Percentiles rank a stretch among this genome's conserved stretches.
These are phyloP conservation scores for Hymenoscyphus salicellus DNA, from an alignment of 2,329 filamentous ascomycete genomes.

Conservation along the genomic window DNA sequence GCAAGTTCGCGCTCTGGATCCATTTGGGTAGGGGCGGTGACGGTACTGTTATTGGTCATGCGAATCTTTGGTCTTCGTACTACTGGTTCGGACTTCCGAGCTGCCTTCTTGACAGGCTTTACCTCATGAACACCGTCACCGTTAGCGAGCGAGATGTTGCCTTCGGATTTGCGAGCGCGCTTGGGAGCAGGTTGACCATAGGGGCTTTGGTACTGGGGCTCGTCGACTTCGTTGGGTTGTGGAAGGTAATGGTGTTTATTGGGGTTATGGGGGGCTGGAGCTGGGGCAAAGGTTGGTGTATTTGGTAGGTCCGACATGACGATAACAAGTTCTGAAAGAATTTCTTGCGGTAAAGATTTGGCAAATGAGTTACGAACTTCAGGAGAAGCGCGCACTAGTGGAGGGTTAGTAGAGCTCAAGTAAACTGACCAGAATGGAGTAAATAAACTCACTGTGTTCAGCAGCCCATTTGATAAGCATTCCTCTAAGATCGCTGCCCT, in stretches of 20 bases:
- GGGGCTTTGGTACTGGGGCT: constrained; percentile 25
- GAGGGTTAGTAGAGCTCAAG: neutral
- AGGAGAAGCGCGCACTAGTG: constrained; percentile 47
- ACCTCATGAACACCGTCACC: constrained; percentile 25
- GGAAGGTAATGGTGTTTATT: constrained; percentile 40
- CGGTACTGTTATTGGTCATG: neutral
- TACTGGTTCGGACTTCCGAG: constrained; percentile 26
- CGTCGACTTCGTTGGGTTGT: constrained; percentile 43
- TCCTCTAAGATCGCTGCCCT: constrained; percentile 56
- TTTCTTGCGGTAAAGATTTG: constrained; percentile 58
- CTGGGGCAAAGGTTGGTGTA: constrained; percentile 19
- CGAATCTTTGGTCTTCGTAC: constrained; percentile 15
- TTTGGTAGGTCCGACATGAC: constrained; percentile 55
- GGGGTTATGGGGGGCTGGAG: neutral
- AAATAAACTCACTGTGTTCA: constrained; percentile 47
- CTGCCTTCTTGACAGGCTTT: constrained; percentile 27
- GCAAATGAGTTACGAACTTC: constrained; percentile 56
- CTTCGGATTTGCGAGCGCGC: constrained; percentile 26
- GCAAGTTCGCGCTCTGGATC: constrained; percentile 47
- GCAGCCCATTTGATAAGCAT: constrained; percentile 61
- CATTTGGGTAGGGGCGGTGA: neutral
- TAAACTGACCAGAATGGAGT: neutral
- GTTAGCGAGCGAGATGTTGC: constrained; percentile 6
- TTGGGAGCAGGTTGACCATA: constrained; percentile 35
- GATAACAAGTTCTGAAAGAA: constrained; percentile 61